phyloP scores from a whole-genome alignment of 306 rosid species.

The Senna siamea region DNA sequence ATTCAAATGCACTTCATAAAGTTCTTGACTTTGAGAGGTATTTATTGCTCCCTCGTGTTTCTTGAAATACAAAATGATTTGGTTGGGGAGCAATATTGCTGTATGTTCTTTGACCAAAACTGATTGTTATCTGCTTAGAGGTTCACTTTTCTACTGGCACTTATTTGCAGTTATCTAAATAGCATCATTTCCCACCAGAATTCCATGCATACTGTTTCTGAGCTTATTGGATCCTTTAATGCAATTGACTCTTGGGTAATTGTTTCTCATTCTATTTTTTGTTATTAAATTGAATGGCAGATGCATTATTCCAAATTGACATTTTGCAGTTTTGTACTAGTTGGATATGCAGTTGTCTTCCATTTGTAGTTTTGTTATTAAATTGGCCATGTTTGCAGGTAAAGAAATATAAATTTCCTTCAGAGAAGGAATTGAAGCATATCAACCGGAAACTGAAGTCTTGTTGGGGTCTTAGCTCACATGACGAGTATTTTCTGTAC shows the following conservation, averaged over 20 bases:
- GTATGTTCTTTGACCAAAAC: slow-evolving; percentile 22
- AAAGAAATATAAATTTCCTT: slow-evolving; percentile 64
- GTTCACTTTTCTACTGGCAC: slow-evolving; percentile 35
- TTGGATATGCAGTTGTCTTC: slow-evolving; percentile 28
- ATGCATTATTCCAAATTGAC: slow-evolving; percentile 28
- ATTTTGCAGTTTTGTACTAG: slow-evolving; percentile 29
- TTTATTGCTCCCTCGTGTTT: slow-evolving; percentile 15
- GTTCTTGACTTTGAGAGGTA: slow-evolving; percentile 80
- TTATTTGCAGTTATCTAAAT: slow-evolving; percentile 61
- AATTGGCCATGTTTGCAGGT: slow-evolving; percentile 54
- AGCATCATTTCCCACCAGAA: slow-evolving; percentile 62
- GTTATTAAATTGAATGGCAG: slow-evolving; percentile 19
- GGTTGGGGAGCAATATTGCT: slow-evolving; percentile 10
- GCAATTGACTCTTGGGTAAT: slow-evolving; percentile 80
- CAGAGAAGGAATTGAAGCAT: slow-evolving; percentile 88
- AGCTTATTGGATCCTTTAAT: slow-evolving; percentile 65
- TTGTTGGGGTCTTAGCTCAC: slow-evolving; percentile 89
- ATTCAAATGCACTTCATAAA: slow-evolving; percentile 63
- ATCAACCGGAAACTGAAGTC: slow-evolving; percentile 82
- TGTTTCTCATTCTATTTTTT: slow-evolving; percentile 32
- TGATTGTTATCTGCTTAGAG: slow-evolving; percentile 18
- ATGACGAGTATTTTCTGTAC: slow-evolving; percentile 67
- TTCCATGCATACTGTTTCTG: slow-evolving; percentile 56
- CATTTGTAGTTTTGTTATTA: slow-evolving; percentile 31
- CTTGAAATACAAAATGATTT: slow-evolving; percentile 13